phyloP scores from a whole-genome alignment of 169 alveolate species.

The Sarcocystis neurona region DNA sequence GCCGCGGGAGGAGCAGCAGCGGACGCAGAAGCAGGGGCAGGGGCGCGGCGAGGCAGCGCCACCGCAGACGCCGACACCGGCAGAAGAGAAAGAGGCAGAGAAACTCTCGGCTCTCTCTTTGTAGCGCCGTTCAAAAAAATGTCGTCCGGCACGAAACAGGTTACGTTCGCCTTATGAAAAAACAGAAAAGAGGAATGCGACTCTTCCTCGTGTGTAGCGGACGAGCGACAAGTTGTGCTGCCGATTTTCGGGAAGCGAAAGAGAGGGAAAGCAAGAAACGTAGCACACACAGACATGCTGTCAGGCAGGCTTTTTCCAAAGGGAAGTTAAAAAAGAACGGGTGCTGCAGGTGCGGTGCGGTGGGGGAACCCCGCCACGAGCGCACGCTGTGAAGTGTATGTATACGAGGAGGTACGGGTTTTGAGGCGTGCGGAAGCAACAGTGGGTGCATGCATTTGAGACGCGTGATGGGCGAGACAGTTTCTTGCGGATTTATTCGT shows the following conservation, averaged over 20 bases:
- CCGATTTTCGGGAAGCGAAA: background rate
- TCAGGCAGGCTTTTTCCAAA: background rate
- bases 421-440: no score
- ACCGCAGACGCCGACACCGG: background rate
- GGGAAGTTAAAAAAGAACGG: constrained; percentile 31
- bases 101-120: constrained; percentile 23
- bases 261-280: background rate
- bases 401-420: no score
- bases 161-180: constrained; percentile 39
- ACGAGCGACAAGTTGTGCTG: background rate
- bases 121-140: constrained; percentile 17
- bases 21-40: background rate
- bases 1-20: background rate
- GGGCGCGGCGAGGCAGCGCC: background rate
- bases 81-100: background rate
- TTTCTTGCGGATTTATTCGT: no score
- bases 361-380: no score
- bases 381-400: no score
- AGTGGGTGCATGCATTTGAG: no score
- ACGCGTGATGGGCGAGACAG: no score
- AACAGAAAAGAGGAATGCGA: background rate
- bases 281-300: background rate
- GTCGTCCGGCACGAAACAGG: constrained; percentile 46
- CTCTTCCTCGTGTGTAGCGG: background rate
- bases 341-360: no score